These are phyloP conservation scores for Phialophora chinensis DNA, from an alignment of 2,329 filamentous ascomycete species.

Conservation along the genomic window DNA sequence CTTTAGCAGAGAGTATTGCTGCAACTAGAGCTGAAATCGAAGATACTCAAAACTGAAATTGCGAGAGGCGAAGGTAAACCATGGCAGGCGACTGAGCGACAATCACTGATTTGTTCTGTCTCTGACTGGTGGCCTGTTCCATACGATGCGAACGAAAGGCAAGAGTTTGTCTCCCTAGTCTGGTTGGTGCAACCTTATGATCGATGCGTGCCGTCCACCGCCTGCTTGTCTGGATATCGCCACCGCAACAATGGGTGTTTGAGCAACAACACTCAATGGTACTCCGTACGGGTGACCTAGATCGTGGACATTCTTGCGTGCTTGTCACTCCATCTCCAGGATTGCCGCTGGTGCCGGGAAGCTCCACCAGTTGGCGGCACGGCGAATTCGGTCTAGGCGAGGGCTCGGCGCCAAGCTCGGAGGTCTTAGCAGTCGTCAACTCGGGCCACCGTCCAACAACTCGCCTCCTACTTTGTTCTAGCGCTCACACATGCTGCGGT, in stretches of 20 bases:
- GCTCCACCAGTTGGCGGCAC: not conserved
- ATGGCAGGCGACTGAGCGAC: not conserved
- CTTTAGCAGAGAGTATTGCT: conserved; percentile 21
- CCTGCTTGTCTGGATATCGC: not conserved
- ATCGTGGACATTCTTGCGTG: too few relatives aligned
- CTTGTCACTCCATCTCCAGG: not conserved
- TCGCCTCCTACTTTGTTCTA: not conserved
- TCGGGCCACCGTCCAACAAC: not conserved
- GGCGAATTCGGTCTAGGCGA: not conserved
- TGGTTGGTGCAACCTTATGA: too few relatives aligned
- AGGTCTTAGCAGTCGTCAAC: conserved; percentile 12
- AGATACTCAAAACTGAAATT: not conserved
- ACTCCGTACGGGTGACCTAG: not conserved
- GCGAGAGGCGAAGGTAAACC: not conserved
- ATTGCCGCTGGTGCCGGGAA: not conserved
- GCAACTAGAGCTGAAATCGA: conserved; percentile 18
- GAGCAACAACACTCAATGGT: not conserved
- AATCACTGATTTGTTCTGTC: not conserved
- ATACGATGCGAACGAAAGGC: not conserved
- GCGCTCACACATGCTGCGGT: not conserved
- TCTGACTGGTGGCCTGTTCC: not conserved
- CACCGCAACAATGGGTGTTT: not conserved
- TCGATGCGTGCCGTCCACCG: not conserved
- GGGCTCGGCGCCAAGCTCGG: conserved; percentile 8
- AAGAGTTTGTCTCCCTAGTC: not conserved